Base-by-base conservation (phyloP, 495 filamentous ascomycete species). In the Aspergillus indologenus region DNA sequence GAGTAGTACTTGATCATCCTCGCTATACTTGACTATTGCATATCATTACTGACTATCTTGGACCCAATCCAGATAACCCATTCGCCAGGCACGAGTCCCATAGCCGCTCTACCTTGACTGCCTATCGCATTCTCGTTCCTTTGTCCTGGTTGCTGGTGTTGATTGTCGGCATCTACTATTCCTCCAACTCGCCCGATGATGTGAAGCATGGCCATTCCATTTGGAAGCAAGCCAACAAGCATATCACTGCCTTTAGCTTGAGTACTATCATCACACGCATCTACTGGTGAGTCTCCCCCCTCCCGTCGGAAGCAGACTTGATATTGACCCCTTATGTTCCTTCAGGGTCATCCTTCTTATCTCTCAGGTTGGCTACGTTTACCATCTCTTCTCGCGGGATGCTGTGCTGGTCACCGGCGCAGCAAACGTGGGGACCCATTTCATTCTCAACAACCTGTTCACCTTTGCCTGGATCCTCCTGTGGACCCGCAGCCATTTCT, bases 371-470 rank as follows among this genome's bases (percentile, higher is more conserved):
- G 84, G 78, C 63, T 96, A 95, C 69, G 72, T 89, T 61, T 85
- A 79, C 68, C 83, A 90, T 61, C 83, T 96, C 53, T 95, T 90
- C 81, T 83, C 81, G 26, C 76, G 78, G 56, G 80, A 87, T 55
- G 65, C 76, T 21, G 78, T 78, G 19, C 64, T 80, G 6, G 84
- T 90, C 58, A 81, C 82, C 43, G 75, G 83, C n/a, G 89, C 92
- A 26, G 88, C 86, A 60, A 82, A 87, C 46, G 85, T 93, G 14
- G 90, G 88, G 58, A 81, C 83, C 59, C 90, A 96, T 75, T 96
- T 92, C 72, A 92, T 94, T 68, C 58, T 89, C 64, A 87, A 87
- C 79, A 96, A 95, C 75, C 71, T 96, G 14, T 82, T 96, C 50
- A 78, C 88, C 64, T 86, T 90, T 52, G 81, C 77, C 50, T 95